Evolutionary conservation across 352 stramenopile genomes (phyloP).

Genomic region (Phytophthora niederhauseri): DNA sequence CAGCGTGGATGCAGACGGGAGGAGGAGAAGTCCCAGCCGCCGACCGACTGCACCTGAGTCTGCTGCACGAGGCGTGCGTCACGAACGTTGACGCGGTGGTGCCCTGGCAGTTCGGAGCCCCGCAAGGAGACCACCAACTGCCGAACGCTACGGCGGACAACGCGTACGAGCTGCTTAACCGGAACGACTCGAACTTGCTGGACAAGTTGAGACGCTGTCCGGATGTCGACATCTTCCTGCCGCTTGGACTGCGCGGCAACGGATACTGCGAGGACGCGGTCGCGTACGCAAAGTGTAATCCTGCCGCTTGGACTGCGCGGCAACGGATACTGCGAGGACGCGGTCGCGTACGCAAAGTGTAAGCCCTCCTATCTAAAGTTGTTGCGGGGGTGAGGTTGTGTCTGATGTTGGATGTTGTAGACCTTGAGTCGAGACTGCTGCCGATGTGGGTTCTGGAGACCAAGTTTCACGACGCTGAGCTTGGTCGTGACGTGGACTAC

Average conservation of each 20-base stretch:
- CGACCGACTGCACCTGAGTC: slow-evolving; percentile 42
- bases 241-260: slow-evolving; percentile 46
- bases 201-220: slow-evolving; percentile 51
- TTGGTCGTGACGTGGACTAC: slow-evolving; percentile 36
- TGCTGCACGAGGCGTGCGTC: slow-evolving; percentile 43
- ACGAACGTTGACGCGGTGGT: slow-evolving; percentile 39
- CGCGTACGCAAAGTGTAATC: slow-evolving; percentile 73
- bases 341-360: slow-evolving; percentile 48
- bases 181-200: slow-evolving; percentile 43
- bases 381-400: too few species aligned
- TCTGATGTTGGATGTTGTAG: slow-evolving; percentile 12
- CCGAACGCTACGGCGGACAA: slow-evolving; percentile 17
- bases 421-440: slow-evolving; percentile 44
- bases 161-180: slow-evolving; percentile 11
- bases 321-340: slow-evolving; percentile 77
- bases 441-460: slow-evolving; percentile 45
- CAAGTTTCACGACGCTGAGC: slow-evolving; percentile 30
- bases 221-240: slow-evolving; percentile 71
- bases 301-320: slow-evolving; percentile 48
- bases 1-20: slow-evolving; percentile 4
- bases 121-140: slow-evolving; percentile 11
- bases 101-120: slow-evolving; percentile 33
- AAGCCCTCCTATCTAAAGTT: too few species aligned
- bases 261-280: slow-evolving; percentile 76
- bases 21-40: slow-evolving; percentile 16